These are phyloP conservation scores for Psophocarpus tetragonolobus DNA, from an alignment of 306 rosid genomes.

Conservation along the genomic window DNA sequence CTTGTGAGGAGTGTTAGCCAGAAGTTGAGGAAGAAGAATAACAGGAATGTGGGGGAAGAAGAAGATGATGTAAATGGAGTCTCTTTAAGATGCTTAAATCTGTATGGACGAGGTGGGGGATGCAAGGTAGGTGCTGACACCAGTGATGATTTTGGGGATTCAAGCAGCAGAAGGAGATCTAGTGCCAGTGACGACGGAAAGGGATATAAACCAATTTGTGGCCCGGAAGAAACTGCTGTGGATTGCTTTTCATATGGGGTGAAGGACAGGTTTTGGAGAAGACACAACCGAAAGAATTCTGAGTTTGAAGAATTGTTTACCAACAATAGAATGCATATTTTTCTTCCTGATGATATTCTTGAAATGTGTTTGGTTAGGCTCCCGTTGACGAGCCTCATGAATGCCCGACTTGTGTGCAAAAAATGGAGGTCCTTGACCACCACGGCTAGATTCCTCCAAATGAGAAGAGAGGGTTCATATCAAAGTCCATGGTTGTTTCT, in stretches of 20 bases:
- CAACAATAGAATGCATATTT: conserved; percentile 67
- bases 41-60: conserved; percentile 58
- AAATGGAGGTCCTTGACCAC: conserved; percentile 88
- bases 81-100: conserved; percentile 73
- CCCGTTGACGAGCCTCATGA: conserved; percentile 84
- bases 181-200: conserved; percentile 90
- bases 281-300: conserved; percentile 58
- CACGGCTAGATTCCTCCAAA: conserved; percentile 77
- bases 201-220: conserved; percentile 71
- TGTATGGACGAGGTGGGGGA: conserved; percentile 89
- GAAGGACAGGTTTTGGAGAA: conserved; percentile 87
- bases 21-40: conserved; percentile 73
- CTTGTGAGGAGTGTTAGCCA: conserved; percentile 91
- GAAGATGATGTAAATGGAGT: conserved; percentile 66
- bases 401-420: conserved; percentile 96
- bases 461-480: conserved; percentile 87
- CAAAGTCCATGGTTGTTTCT: conserved; percentile 90
- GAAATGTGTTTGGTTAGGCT: conserved; percentile 97
- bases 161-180: conserved; percentile 79
- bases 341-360: conserved; percentile 96
- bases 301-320: conserved; percentile 61
- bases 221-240: conserved; percentile 68
- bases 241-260: conserved; percentile 93
- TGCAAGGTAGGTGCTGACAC: conserved; percentile 99
- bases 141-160: conserved; percentile 75